Evolutionary conservation across 495 filamentous ascomycete genomes (phyloP).

Genomic region (Neurospora cerealis): DNA sequence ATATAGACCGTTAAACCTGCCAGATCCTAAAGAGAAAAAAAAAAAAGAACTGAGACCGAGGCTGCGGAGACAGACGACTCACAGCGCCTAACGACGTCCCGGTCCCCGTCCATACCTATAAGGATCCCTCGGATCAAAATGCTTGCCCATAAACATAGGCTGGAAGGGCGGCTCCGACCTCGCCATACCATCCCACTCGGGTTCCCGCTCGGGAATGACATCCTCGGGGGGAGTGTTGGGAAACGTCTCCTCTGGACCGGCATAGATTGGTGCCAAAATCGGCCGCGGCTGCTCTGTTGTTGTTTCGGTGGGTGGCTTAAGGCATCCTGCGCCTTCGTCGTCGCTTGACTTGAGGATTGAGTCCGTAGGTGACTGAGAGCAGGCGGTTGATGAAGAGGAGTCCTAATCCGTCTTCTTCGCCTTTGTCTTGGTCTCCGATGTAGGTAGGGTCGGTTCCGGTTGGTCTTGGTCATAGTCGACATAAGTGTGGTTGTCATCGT

Average conservation of each 20-base stretch:
- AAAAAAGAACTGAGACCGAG: neutral
- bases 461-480: neutral
- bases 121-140: neutral
- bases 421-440: neutral
- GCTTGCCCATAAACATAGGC: neutral
- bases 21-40: neutral
- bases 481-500: neutral
- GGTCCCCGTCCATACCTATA: neutral
- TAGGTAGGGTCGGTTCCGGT: neutral
- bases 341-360: neutral
- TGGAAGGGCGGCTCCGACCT: neutral
- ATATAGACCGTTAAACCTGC: neutral
- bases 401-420: neutral
- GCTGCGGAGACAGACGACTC: neutral
- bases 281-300: neutral
- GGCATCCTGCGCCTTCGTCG: neutral
- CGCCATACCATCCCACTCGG: neutral
- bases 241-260: neutral
- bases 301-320: neutral
- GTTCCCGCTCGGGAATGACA: neutral
- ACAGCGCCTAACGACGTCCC: neutral
- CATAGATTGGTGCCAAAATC: neutral
- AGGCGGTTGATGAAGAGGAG: neutral
- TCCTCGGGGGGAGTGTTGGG: neutral
- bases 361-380: neutral